phyloP scores from a whole-genome alignment of 768 basidiomycete species.

The Kwoniella sp. region DNA sequence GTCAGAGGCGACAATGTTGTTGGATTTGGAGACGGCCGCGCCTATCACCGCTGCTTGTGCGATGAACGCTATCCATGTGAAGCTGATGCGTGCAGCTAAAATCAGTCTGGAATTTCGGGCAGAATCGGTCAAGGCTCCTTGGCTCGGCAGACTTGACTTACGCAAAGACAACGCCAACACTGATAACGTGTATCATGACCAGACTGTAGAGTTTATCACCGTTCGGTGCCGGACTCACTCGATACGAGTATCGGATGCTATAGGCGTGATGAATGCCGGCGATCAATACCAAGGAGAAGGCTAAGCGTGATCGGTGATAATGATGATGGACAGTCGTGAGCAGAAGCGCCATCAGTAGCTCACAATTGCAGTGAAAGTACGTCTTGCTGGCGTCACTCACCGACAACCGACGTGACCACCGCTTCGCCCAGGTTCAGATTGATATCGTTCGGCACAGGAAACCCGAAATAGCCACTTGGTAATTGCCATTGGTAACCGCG shows the following conservation, averaged over 20 bases:
- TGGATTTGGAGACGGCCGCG: conserved; percentile 28
- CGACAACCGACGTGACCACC: conserved; percentile 33
- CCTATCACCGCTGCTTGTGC: conserved; percentile 46
- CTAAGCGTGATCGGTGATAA: conserved; percentile 15
- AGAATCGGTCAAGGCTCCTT: too few relatives aligned
- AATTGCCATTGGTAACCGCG: conserved; percentile 46
- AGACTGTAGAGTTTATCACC: conserved; percentile 42
- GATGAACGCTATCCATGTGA: conserved; percentile 50
- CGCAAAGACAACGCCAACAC: conserved; percentile 37
- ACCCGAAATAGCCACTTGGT: conserved; percentile 44
- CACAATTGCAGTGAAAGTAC: background rate
- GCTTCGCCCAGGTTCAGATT: conserved; percentile 34
- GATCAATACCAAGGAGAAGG: conserved; percentile 39
- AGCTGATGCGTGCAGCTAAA: conserved; percentile 17
- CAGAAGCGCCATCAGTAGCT: too few relatives aligned
- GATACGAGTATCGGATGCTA: conserved; percentile 43
- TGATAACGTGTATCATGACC: conserved; percentile 41
- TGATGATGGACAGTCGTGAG: too few relatives aligned
- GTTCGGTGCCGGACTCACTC: conserved; percentile 33
- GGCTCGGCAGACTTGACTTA: conserved; percentile 25
- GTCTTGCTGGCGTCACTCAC: conserved; percentile 15
- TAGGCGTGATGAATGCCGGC: conserved; percentile 41
- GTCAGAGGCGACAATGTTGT: conserved; percentile 11
- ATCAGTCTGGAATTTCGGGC: too few relatives aligned
- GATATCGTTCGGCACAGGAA: conserved; percentile 38